phyloP scores from a whole-genome alignment of 192 early-diverging fungal species.

The Cetraspora pellucida region DNA sequence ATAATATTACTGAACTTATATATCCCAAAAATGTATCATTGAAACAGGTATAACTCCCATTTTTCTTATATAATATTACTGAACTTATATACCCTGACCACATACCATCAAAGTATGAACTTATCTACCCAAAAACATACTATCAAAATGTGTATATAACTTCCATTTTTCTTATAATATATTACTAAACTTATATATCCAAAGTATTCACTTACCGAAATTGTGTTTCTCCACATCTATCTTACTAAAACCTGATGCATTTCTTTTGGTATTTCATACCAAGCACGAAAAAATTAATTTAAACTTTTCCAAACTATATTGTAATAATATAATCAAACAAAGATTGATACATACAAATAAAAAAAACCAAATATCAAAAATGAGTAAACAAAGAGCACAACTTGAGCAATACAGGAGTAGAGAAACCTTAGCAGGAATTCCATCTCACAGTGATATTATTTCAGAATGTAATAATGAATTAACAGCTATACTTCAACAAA shows the following conservation, averaged over 20 bases:
- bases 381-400: background rate
- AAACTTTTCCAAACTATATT: conserved; percentile 32
- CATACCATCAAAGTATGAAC: no score
- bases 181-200: no score
- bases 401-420: background rate
- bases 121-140: no score
- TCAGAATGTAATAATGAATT: conserved; percentile 3
- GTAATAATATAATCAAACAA: conserved; percentile 21
- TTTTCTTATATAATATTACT: no score
- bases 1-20: no score
- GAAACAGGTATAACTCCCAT: no score
- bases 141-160: no score
- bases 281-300: background rate
- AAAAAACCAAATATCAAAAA: background rate
- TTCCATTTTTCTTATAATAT: no score
- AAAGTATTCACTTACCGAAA: no score
- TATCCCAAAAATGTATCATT: no score
- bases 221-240: no score
- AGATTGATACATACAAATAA: conserved; percentile 17
- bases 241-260: background rate
- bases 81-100: no score
- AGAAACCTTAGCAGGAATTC: background rate
- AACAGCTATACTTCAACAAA: conserved; percentile 25
- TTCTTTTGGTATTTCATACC: background rate
- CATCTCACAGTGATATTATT: conserved; percentile 11